Base-by-base conservation (phyloP, 805 yeast genomes). In the Wickerhamomyces rabaulensis region DNA sequence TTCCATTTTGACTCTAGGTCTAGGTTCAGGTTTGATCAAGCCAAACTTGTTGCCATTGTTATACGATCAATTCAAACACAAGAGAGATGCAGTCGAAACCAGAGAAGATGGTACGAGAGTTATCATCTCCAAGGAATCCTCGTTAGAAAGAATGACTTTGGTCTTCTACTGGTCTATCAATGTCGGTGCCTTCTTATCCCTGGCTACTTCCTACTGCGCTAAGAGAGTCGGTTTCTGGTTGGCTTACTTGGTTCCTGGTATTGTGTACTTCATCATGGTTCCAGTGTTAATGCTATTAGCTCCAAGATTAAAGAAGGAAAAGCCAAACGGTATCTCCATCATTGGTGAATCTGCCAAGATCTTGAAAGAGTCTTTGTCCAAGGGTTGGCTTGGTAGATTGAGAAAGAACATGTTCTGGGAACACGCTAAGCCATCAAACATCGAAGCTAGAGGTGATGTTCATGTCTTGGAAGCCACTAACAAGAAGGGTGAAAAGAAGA, bases 21-120 rank as follows among this genome's bases (percentile, higher is more conserved):
- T 84, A 36, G 92, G 89, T 37, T 82, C 94, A 27, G 94, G 94
- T 59, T 84, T 89, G 55, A 87, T 87, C 61, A 87, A 87, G 63
- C 74, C 90, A 37, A 85, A 86, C 57, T 51, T 60, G 71, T 80
- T 86, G 26, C 78, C 89, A 6, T 71, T 87, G 61, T 80, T 87
- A 61, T 91, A 89, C 64, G 87, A 83, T 57, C 88, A 83, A 66
- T 80, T 77, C 60, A 81, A 83, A 40, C 76, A 79, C 61, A 69
- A 76, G 47, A 73, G 75, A 54, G 84, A 80, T 52, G 78, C 75
- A 43, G 78, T 87, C 46, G 75, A 73, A 62, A 77, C 75, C 4
- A 68, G 75, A 47, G 74, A 76, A 53, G 60, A 71, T 23, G 95
- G 95, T 47, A 82, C 80, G 59, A 73, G 74, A 41, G 91, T 85